A percentile compares a stretch with the other conserved stretches of the same genome.
These are phyloP conservation scores for Rhododendron kiyosumense DNA, from an alignment of 148 eudicot species.

Conservation along the genomic window DNA sequence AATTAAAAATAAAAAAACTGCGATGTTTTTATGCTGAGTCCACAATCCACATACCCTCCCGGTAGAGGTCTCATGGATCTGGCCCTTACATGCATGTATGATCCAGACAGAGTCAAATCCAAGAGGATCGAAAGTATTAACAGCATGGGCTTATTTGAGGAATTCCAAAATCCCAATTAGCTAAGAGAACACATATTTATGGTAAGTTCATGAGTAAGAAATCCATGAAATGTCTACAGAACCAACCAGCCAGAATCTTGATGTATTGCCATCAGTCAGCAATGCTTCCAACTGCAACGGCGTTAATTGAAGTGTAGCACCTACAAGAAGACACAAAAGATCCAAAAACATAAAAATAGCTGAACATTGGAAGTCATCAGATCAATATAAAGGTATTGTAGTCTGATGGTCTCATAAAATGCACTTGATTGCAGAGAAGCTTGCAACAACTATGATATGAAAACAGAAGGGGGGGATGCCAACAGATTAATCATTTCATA, in stretches of 20 bases:
- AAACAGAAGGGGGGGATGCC: background rate
- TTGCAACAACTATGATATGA: conserved; percentile 3
- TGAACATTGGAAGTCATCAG: conserved; percentile 1
- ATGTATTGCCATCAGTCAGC: conserved; percentile 69
- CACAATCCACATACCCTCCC: background rate
- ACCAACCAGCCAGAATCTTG: conserved; percentile 94
- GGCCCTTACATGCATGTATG: background rate
- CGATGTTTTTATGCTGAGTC: background rate
- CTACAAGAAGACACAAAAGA: conserved; percentile 26
- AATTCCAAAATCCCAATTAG: background rate
- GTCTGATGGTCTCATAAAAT: background rate
- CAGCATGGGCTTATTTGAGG: background rate
- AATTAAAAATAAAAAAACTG: background rate
- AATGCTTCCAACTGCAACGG: conserved; percentile 87
- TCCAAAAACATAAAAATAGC: background rate
- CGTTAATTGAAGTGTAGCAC: conserved; percentile 57
- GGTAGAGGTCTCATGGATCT: background rate
- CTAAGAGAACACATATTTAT: background rate
- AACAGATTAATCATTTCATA: conserved; percentile 16
- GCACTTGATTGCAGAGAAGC: conserved; percentile 10
- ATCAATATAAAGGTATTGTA: background rate
- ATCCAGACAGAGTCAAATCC: background rate
- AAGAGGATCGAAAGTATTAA: background rate
- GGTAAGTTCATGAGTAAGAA: background rate
- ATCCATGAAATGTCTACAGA: background rate